Percentiles rank a stretch among this genome's conserved stretches.
phyloP scores from a whole-genome alignment of 768 basidiomycete species.

The Clavaria fumosa region DNA sequence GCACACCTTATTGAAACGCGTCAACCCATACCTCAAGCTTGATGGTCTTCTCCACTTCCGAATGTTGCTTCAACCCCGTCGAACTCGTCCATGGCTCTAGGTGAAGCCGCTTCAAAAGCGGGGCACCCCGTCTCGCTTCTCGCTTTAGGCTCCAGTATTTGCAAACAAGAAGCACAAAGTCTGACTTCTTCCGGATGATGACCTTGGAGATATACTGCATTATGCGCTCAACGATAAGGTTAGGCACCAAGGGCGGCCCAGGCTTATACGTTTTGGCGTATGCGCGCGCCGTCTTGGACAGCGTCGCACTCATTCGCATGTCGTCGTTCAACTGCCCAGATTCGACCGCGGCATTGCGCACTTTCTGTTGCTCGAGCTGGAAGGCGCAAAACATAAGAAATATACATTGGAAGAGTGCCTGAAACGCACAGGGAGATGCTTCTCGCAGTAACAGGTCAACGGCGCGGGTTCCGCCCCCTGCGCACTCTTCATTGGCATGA shows the following conservation, averaged over 20 bases:
- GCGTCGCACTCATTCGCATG: slow-evolving; percentile 24
- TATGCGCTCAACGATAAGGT: slow-evolving; percentile 69
- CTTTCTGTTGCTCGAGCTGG: slow-evolving; percentile 57
- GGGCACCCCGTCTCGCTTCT: slow-evolving; percentile 85
- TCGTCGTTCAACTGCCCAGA: slow-evolving; percentile 24
- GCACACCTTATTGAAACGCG: not conserved
- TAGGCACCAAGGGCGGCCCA: slow-evolving; percentile 85
- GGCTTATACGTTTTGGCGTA: slow-evolving; percentile 87
- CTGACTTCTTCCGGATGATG: slow-evolving; percentile 54
- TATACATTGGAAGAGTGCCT: not conserved
- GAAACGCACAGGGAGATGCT: slow-evolving; percentile 68
- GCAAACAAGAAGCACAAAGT: slow-evolving; percentile 65
- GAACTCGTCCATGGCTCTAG: slow-evolving; percentile 95
- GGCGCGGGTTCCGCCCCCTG: slow-evolving; percentile 59
- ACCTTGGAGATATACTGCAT: slow-evolving; percentile 58
- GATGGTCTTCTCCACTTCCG: slow-evolving; percentile 67
- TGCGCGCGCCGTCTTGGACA: slow-evolving; percentile 73
- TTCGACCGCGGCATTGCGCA: slow-evolving; percentile 36
- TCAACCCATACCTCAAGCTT: slow-evolving; percentile 56
- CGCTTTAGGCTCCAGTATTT: slow-evolving; percentile 97
- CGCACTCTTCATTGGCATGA: slow-evolving; percentile 77
- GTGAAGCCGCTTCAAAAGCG: slow-evolving; percentile 82
- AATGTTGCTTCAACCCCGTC: slow-evolving; percentile 43
- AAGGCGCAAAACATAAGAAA: not conserved
- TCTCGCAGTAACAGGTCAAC: slow-evolving; percentile 75